Percentiles rank a stretch among this genome's conserved stretches.
These are phyloP conservation scores for Fusarium liriodendri DNA, from an alignment of 2,329 filamentous ascomycete species.

Conservation along the genomic window DNA sequence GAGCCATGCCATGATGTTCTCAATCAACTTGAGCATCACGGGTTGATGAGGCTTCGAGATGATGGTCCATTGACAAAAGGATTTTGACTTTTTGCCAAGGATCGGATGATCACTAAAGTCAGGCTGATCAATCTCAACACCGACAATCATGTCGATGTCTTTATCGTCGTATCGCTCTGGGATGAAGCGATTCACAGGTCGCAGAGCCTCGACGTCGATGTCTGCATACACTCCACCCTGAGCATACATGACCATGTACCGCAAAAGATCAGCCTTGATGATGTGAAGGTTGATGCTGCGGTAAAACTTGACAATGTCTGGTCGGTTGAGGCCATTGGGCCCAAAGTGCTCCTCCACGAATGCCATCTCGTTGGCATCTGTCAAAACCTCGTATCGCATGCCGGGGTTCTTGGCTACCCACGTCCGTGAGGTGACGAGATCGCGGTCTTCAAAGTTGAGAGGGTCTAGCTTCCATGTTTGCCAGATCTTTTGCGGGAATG, in stretches of 20 bases:
- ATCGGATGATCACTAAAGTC: constrained; percentile 72
- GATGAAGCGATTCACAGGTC: constrained; percentile 50
- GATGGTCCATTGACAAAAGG: constrained; percentile 82
- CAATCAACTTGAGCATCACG: constrained; percentile 75
- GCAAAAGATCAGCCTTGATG: constrained; percentile 74
- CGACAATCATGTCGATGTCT: constrained; percentile 78
- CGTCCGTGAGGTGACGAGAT: constrained; percentile 69
- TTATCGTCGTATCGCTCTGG: constrained; percentile 67
- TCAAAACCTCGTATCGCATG: constrained; percentile 76
- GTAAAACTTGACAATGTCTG: constrained; percentile 73
- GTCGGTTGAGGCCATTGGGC: constrained; percentile 71
- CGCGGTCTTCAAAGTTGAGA: constrained; percentile 72
- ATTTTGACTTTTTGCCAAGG: constrained; percentile 74
- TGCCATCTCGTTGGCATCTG: constrained; percentile 73
- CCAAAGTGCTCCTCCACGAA: constrained; percentile 79
- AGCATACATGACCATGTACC: constrained; percentile 78
- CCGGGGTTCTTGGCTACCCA: constrained; percentile 75
- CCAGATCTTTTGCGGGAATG: constrained; percentile 78
- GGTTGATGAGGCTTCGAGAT: constrained; percentile 75
- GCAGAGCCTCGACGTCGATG: constrained; percentile 52
- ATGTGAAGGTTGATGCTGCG: constrained; percentile 70
- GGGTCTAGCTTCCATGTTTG: constrained; percentile 81
- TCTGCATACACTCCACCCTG: constrained; percentile 80
- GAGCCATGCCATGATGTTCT: constrained; percentile 76
- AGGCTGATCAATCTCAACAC: constrained; percentile 78